phyloP scores from a whole-genome alignment of 2,329 filamentous ascomycete species.

The Chaetomiaceae sp. region DNA sequence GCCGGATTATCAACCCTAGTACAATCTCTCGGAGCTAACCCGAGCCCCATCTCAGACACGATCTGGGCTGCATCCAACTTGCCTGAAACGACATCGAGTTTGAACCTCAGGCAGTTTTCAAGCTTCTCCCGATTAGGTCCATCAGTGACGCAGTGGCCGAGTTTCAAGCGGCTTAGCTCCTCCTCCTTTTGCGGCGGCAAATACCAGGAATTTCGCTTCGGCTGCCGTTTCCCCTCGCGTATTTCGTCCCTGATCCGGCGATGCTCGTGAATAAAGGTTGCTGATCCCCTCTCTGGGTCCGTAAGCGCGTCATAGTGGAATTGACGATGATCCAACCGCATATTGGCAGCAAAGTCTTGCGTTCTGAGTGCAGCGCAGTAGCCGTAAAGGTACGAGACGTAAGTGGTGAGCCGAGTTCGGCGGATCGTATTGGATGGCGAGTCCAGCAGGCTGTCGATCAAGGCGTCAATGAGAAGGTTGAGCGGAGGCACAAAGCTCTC shows the following conservation, averaged over 20 bases:
- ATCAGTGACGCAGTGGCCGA: no score
- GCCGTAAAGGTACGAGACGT: slow-evolving; percentile 9
- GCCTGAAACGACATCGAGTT: no score
- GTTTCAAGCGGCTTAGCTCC: no score
- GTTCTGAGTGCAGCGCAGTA: slow-evolving; percentile 6
- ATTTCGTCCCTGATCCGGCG: slow-evolving; percentile 11
- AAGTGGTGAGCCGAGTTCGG: neutral
- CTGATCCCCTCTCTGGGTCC: neutral
- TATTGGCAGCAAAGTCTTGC: neutral
- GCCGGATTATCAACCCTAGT: no score
- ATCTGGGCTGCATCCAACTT: no score
- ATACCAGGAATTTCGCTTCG: slow-evolving; percentile 4
- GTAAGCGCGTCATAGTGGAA: slow-evolving; percentile 13
- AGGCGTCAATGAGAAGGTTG: slow-evolving; percentile 2
- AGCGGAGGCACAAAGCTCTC: slow-evolving; percentile 1
- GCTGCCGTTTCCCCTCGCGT: neutral
- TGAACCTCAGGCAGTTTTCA: no score
- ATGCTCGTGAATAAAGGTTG: slow-evolving; percentile 8
- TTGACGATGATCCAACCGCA: slow-evolving; percentile 11
- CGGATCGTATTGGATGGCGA: neutral
- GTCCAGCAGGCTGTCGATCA: slow-evolving; percentile 5
- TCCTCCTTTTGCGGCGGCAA: neutral
- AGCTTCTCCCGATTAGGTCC: no score
- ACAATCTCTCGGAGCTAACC: no score
- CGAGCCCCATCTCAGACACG: neutral